Evolutionary conservation across 2,329 filamentous ascomycete species (phyloP), one percentile per base, ranked within the genome.

Genomic region (Aspergillus sp.): DNA sequence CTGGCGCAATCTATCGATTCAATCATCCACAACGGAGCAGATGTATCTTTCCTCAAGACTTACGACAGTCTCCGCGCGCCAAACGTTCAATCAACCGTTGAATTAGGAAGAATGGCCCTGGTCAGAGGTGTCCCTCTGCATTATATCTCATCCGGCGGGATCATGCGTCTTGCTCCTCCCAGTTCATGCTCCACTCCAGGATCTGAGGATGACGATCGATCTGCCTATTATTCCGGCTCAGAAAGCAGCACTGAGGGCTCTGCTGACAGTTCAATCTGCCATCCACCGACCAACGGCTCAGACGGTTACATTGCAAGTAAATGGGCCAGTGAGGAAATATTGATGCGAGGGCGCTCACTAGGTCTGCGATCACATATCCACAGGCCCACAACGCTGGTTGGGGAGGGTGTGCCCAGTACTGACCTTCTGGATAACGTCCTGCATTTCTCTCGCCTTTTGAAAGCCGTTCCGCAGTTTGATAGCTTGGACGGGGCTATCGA

Each of bases 21-120:
- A 4, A 80, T 88, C 52, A 80, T 89, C 22, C 87, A 85, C 67
- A 76, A 72, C 54, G 83, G 78, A 7, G 80, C 81, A 12, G 73
- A 77, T n/a, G 62, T 66, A 10, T 69, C 66, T 1, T 69, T 65
- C 54, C 55, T 65, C 53, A 65, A 74, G 26, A 65, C 56, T 5
- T 77, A 75, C 55, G 39, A 56, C 4, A 54, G 55, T 5, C 65
- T 77, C 1, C 66, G 65, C 0, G 3, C 32, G 2, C 31, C 61
- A 2, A 76, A 75, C 57, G 53, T 74, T 1, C 9, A 42, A 4
- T 63, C 71, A 1, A 72, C 66, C 4, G 62, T 61, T 29, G 60
- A 63, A 20, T 51, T 76, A 1, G 63, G 60, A 1, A 49, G 55
- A 16, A 46, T 71, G 18, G 65, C 67, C 11, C 46, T 65, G 10